Conservation (phyloP, 2,329 filamentous ascomycete genomes). For the Aureobasidium zeae region DNA sequence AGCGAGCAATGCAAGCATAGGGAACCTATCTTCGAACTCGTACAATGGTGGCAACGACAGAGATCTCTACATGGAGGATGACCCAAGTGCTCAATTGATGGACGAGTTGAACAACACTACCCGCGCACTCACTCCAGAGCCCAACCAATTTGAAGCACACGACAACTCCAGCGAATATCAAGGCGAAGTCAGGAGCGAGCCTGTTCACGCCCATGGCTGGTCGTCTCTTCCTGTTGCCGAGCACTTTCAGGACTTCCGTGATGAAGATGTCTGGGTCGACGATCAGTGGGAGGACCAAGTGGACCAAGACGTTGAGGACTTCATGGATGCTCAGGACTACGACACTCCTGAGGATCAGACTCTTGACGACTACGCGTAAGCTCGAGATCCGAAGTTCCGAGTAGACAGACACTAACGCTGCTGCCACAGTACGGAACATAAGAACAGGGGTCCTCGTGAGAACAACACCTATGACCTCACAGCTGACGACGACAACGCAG, state of each 20-base stretch:
- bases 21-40: no score
- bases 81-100: constrained; percentile 1
- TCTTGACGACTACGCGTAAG: neutral
- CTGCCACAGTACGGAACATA: neutral
- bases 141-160: neutral
- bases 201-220: neutral
- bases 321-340: neutral
- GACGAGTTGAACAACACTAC: neutral
- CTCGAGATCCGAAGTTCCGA: neutral
- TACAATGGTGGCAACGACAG: neutral
- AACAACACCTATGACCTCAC: neutral
- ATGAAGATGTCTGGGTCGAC: no score
- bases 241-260: neutral
- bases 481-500: neutral
- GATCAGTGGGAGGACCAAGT: neutral
- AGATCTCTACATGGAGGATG: neutral
- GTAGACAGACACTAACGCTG: neutral
- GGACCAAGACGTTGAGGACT: neutral
- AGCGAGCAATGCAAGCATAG: no score
- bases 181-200: neutral
- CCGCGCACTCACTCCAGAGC: neutral
- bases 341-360: neutral
- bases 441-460: neutral
- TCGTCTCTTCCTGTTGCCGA: neutral
- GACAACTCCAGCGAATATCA: neutral